Base-by-base conservation (phyloP, 208 protist genomes). In the Angomonas ambiguus region DNA sequence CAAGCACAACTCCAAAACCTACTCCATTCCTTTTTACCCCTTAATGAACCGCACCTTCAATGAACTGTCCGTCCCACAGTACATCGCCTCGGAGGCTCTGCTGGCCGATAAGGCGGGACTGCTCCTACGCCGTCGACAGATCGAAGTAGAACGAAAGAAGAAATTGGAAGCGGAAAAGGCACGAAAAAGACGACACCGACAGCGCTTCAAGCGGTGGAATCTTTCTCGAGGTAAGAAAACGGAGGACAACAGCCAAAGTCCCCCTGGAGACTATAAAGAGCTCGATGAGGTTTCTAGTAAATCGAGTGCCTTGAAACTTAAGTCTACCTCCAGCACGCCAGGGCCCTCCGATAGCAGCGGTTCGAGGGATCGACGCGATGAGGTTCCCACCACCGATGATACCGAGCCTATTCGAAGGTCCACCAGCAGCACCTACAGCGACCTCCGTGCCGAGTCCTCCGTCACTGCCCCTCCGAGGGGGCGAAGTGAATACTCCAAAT, bases 31-130 rank as follows among this genome's bases (percentile, higher is more conserved):
- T 0, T 87, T 86, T 53, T 60, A 73, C 25, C 77, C 71, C 10
- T 74, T 92, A 16, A 41, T 73, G 0, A 85, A 74, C 24, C 80
- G 71, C 8, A 65, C 79, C 8, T 76, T 92, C 16, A 65, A 78
- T 51, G 68, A 82, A 13, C 24, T 87, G 11, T 73, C 72, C 0
- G 42, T 73, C 5, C 59, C 79, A 51, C 77, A 88, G 56, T 80
- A 70, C 34, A 32, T 82, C 16, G 76, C 77, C 0, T 57, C 62
- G 18, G 66, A 74, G 49, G 70, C 69, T 2, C 74, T 76, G 33
- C 28, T 41, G n/a, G 20, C 34, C 20, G 16, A 42, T 33, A 18
- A 61, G 56, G 4, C 20, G 8, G 16, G 30, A 4, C 30, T 61
- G 8, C 18, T 42, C 18, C n/a, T 32, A 33, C 56, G 31, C 2